Percentiles rank a stretch among this genome's conserved stretches.
These are phyloP conservation scores for Arabidopsis thaliana DNA, from an alignment of 345 rosid genomes.

Conservation along the genomic window DNA sequence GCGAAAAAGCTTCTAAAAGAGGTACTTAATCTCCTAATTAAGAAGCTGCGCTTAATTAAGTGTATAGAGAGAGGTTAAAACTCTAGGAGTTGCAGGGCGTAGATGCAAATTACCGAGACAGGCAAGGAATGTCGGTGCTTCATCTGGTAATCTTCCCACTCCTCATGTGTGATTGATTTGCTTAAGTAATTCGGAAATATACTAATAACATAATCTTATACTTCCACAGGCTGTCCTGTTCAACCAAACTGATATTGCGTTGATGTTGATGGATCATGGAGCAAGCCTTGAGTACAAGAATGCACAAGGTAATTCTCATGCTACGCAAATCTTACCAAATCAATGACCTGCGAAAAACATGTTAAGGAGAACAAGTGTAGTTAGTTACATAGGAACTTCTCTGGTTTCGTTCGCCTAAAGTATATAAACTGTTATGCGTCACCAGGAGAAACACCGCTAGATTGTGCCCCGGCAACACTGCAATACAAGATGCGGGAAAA, in stretches of 20 bases:
- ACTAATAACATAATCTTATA: conserved; percentile 7
- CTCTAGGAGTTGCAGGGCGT: conserved; percentile 63
- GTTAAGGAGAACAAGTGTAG: neutral
- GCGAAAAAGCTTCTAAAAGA: conserved; percentile 78
- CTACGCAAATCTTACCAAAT: conserved; percentile 3
- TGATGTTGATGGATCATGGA: conserved; percentile 78
- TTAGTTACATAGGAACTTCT: neutral
- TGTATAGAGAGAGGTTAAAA: conserved; percentile 16
- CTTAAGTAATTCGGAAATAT: neutral
- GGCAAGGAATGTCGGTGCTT: conserved; percentile 87
- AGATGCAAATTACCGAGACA: conserved; percentile 90
- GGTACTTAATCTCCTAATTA: conserved; percentile 49
- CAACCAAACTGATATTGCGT: conserved; percentile 79
- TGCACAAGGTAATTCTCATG: conserved; percentile 73
- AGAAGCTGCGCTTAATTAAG: neutral
- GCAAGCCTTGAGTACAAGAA: conserved; percentile 85
- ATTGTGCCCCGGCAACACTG: conserved; percentile 86
- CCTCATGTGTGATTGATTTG: conserved; percentile 5
- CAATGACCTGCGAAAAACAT: neutral
- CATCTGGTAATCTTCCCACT: conserved; percentile 64
- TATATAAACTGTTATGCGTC: neutral
- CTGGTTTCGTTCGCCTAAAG: neutral
- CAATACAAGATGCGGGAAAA: conserved; percentile 83
- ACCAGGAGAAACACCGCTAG: conserved; percentile 86
- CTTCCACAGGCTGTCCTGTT: conserved; percentile 73